Percentiles rank a stretch among this genome's conserved stretches.
Conservation (phyloP, 768 basidiomycete species). For the Xerocomellus chrysenteron region DNA sequence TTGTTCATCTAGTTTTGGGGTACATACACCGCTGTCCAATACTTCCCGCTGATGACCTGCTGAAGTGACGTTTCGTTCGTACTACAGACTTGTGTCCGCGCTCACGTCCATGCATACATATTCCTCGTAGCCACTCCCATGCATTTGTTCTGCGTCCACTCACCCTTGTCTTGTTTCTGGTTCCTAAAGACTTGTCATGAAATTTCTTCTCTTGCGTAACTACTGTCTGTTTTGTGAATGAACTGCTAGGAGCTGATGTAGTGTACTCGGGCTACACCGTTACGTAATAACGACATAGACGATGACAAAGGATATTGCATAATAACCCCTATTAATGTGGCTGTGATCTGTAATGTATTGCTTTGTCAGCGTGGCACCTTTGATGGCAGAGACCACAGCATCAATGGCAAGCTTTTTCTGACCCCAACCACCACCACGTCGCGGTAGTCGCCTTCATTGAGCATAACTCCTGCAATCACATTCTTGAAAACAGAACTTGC, state of each 20-base stretch:
- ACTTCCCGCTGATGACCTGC: conserved; percentile 6
- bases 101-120: conserved; percentile 26
- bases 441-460: conserved; percentile 20
- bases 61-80: conserved; percentile 22
- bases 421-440: conserved; percentile 22
- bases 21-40: conserved; percentile 21
- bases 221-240: conserved; percentile 19
- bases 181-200: conserved; percentile 4
- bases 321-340: neutral
- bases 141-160: conserved; percentile 13
- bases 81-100: conserved; percentile 30
- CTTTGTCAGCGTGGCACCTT: conserved; percentile 28
- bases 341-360: neutral
- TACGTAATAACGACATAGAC: neutral
- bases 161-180: conserved; percentile 13
- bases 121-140: conserved; percentile 18
- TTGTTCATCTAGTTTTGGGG: conserved; percentile 21
- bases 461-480: conserved; percentile 7
- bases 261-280: neutral
- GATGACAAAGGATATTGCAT: neutral
- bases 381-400: conserved; percentile 13
- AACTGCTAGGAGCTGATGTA: neutral
- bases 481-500: conserved; percentile 2
- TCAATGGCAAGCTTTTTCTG: conserved; percentile 10
- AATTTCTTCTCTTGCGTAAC: conserved; percentile 13